Base-by-base conservation (phyloP, 1,284 basidiomycete species). In the Cryptococcus maquisensis region DNA sequence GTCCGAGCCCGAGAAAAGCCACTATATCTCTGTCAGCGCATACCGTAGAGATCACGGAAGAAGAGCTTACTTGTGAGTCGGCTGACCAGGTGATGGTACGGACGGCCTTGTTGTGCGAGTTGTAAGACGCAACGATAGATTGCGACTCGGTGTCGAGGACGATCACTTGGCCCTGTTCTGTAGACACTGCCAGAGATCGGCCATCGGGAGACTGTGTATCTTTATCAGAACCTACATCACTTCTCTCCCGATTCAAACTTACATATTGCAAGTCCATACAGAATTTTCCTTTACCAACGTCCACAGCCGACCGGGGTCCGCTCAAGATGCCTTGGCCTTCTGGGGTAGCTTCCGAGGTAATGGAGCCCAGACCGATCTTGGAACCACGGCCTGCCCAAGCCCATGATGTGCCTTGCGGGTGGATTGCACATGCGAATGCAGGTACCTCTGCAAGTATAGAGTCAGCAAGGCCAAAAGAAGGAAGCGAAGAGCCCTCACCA, bases 31-130 rank as follows among this genome's bases (percentile, higher is more conserved):
- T 28, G 20, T 49, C 21, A 50, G 13, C n/a, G n/a, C n/a, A n/a
- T n/a, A n/a, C n/a, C n/a, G n/a, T n/a, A 32, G 32, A n/a, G 13
- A 46, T n/a, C n/a, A n/a, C n/a, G n/a, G 12, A 8, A 24, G 21
- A 35, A 15, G 15, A 5, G 45, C 76, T 51, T 57, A 82, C 84
- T 63, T 84, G 82, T 9, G 81, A 85, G 71, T 93, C 90, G 42
- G 84, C 81, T 12, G 87, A 89, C 90, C 90, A 94, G 7, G 87
- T 81, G 5, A 92, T 71, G 0, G 86, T 85, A 23, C 90, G 84
- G 8, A 91, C 88, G 45, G 84, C 81, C 84, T 90, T 88, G 10
- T 88, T 89, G 69, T 94, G 90, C 1, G 88, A 88, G 3, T 84
- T 84, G 73, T 86, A 92, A 2, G 86, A 87, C 3, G 82, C 79